Evolutionary conservation across 495 filamentous ascomycete species (phyloP).

Genomic region (Penicillium canariense): DNA sequence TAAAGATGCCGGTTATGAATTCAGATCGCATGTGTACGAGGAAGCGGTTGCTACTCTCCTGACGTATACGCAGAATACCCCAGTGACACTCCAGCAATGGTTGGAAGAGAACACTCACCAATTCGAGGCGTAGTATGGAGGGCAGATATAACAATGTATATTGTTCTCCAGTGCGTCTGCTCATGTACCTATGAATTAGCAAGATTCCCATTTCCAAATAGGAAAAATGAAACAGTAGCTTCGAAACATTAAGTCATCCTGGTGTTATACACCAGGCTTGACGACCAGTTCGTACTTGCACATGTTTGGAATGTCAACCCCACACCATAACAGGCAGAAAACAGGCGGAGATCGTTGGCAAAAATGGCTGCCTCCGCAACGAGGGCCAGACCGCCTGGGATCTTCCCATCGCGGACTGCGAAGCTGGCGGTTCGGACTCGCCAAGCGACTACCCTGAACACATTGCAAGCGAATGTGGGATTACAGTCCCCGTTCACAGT

Average conservation of each 20-base stretch:
- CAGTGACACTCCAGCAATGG: not conserved
- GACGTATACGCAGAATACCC: not conserved
- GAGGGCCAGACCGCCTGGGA: slow-evolving; percentile 6
- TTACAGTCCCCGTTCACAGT: not conserved
- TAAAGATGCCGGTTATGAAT: not conserved
- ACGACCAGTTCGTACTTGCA: no score
- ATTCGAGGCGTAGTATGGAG: not conserved
- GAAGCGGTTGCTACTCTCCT: not conserved
- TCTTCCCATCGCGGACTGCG: not conserved
- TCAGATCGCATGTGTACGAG: not conserved
- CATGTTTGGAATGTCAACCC: not conserved
- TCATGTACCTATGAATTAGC: not conserved
- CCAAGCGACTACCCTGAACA: not conserved
- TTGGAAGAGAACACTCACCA: not conserved
- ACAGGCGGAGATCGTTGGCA: slow-evolving; percentile 5
- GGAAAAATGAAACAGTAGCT: no score
- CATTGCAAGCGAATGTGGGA: not conserved
- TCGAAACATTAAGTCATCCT: no score
- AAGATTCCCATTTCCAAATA: no score
- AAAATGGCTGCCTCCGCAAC: not conserved
- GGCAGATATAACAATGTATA: not conserved
- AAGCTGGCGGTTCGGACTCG: not conserved
- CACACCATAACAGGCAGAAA: slow-evolving; percentile 17
- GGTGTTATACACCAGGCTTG: no score
- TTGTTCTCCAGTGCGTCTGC: not conserved